Evolutionary conservation across 768 basidiomycete species (phyloP).

Genomic region (Exidia glandulosa): DNA sequence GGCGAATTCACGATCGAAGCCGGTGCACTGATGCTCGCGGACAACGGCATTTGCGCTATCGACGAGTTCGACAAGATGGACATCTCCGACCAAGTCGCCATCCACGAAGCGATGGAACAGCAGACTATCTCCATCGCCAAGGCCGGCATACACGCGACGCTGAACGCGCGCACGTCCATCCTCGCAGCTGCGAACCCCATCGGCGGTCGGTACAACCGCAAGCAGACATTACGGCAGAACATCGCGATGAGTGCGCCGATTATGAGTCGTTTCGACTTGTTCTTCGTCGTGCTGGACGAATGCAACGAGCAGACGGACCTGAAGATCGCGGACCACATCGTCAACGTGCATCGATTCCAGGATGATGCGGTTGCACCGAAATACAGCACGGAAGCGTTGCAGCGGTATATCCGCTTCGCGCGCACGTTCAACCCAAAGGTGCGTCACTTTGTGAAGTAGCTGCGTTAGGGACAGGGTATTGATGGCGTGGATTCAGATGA

Average conservation of each 20-base stretch:
- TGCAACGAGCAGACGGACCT: conserved; percentile 87
- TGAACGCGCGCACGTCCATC: conserved; percentile 95
- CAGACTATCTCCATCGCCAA: conserved; percentile 99
- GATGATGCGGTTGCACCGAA: conserved; percentile 93
- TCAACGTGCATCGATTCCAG: conserved; percentile 92
- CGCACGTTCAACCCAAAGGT: conserved; percentile 98
- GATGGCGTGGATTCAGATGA: conserved; percentile 47
- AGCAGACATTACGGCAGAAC: conserved; percentile 83
- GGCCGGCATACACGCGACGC: conserved; percentile 95
- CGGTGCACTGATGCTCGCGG: conserved; percentile 96
- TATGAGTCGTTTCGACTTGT: conserved; percentile 97
- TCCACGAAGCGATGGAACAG: conserved; percentile 99
- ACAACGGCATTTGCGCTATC: conserved; percentile 99
- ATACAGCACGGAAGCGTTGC: conserved; percentile 92
- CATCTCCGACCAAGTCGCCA: conserved; percentile 94
- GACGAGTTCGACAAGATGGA: conserved; percentile 99
- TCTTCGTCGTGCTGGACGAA: conserved; percentile 97
- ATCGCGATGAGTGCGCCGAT: conserved; percentile 97
- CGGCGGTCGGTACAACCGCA: conserved; percentile 93
- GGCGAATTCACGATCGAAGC: conserved; percentile 99
- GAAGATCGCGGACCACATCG: conserved; percentile 93
- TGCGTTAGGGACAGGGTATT: neutral
- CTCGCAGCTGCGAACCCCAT: conserved; percentile 96
- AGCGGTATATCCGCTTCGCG: conserved; percentile 94
- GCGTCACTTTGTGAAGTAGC: conserved; percentile 10